Evolutionary conservation across 1,284 basidiomycete genomes (phyloP), one percentile per base, ranked within the genome.

Genomic region (Cutaneotrichosporon dermatis): DNA sequence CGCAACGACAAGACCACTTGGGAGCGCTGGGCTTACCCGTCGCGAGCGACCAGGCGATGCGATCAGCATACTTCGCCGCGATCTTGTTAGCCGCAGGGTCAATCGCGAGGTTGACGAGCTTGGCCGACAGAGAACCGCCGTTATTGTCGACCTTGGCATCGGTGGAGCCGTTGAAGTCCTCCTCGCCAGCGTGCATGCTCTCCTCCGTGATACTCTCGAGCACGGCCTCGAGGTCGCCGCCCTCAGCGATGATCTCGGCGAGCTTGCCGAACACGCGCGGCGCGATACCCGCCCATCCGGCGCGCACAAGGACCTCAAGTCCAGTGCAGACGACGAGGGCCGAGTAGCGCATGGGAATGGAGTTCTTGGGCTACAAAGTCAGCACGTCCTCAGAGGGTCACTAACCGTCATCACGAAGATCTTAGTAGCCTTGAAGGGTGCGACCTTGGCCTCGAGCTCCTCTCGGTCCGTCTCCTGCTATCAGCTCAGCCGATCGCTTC

Each of bases 171-270:
- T 8, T 9, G 34, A 25, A 25, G 25, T 25, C 25, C 12, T 40
- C 39, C 39, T 51, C 49, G 37, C 33, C 50, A 7, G 50, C 50
- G 50, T 51, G 50, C 50, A 51, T 51, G 50, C 15, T 41, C 50
- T 51, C 39, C 39, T 51, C 50, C 2, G 50, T 51, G 39, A 51
- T 39, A 4, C 11, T 11, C 3, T 40, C 25, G 3, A 51, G 15
- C 15, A 51, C 9, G 37, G 15, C 39, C 16, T 33, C 39, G 39
- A 41, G 39, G 37, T 51, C 16, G 25, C 50, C 50, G 10, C 50
- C 37, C 39, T 7, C 7, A 5, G n/a, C 50, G 39, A 51, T 41
- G 5, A 51, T 51, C 50, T 51, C 50, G 25, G 39, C 37, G 39
- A 51, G 15, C 15, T 41, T 40, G 37, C 15, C 39, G 12, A 51